Base-by-base conservation (phyloP, 306 rosid species). In the Spatholobus suberectus region DNA sequence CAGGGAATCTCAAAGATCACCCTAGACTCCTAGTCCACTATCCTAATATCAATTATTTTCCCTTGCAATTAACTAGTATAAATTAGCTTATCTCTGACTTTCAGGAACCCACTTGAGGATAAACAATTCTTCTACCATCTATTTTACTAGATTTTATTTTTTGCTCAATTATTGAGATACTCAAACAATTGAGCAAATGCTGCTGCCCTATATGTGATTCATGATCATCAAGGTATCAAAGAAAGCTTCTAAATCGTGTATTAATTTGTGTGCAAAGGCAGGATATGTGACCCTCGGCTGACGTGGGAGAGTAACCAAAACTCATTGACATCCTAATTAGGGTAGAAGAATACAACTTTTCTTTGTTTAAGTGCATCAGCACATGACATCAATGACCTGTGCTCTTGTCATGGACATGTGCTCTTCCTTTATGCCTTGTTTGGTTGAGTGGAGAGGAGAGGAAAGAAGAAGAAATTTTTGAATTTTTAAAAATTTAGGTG, bases 401-500 rank as follows among this genome's bases (percentile, higher is more conserved):
- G 79, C 79, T 47, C 57, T 43, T 58, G 75, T 79, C 82, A 86
- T 78, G 59, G n/a, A 77, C 79, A 82, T 80, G 79, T 88, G 86
- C 81, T 78, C 26, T 59, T 44, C 44, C 21, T 40, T 5, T n/a
- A n/a, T n/a, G n/a, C n/a, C n/a, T n/a, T n/a, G n/a, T n/a, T n/a
- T n/a, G n/a, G n/a, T n/a, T n/a, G n/a, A n/a, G n/a, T n/a, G n/a
- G n/a, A n/a, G n/a, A n/a, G n/a, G n/a, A n/a, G n/a, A n/a, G n/a
- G n/a, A n/a, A n/a, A n/a, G n/a, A n/a, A n/a, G n/a, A n/a, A n/a
- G n/a, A n/a, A n/a, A n/a, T n/a, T n/a, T n/a, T n/a, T n/a, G n/a
- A n/a, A n/a, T n/a, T n/a, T n/a, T n/a, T n/a, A n/a, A n/a, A n/a
- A n/a, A n/a, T n/a, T n/a, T n/a, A n/a, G n/a, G n/a, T n/a, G n/a